Conservation (phyloP, 331 rosid genomes). For the Malus hybrid region DNA sequence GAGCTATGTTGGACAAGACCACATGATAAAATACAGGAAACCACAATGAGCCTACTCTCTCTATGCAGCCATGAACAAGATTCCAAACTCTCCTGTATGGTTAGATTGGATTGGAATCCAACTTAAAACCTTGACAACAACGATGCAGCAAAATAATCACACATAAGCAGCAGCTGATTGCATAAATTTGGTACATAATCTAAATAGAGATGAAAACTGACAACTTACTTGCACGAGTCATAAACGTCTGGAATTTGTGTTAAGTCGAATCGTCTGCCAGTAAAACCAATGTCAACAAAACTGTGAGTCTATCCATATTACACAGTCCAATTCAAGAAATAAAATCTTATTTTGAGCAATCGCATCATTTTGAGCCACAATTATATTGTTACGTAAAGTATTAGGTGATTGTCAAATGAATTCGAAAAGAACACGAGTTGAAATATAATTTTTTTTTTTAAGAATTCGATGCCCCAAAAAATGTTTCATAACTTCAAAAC, state of each 20-base stretch:
- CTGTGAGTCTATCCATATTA: background rate
- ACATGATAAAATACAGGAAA: background rate
- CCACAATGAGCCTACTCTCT: background rate
- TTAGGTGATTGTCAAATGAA: background rate
- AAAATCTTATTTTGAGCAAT: background rate
- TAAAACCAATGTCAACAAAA: conserved; percentile 20
- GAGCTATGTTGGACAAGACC: background rate
- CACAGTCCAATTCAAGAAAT: background rate
- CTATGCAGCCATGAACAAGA: background rate
- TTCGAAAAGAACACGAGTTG: background rate
- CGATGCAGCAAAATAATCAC: background rate
- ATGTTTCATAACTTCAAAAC: background rate
- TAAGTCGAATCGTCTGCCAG: conserved; percentile 76
- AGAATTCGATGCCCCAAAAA: background rate
- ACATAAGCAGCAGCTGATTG: background rate
- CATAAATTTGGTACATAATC: background rate
- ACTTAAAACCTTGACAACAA: background rate
- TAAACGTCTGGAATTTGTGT: conserved; percentile 97
- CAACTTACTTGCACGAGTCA: conserved; percentile 96
- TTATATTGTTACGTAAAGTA: background rate
- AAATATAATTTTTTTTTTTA: background rate
- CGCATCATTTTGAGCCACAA: background rate
- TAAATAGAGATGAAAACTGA: background rate
- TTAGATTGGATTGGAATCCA: background rate
- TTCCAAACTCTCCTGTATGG: too few relatives aligned